phyloP scores from a whole-genome alignment of 768 basidiomycete genomes.

The Pleurotus pulmonarius region DNA sequence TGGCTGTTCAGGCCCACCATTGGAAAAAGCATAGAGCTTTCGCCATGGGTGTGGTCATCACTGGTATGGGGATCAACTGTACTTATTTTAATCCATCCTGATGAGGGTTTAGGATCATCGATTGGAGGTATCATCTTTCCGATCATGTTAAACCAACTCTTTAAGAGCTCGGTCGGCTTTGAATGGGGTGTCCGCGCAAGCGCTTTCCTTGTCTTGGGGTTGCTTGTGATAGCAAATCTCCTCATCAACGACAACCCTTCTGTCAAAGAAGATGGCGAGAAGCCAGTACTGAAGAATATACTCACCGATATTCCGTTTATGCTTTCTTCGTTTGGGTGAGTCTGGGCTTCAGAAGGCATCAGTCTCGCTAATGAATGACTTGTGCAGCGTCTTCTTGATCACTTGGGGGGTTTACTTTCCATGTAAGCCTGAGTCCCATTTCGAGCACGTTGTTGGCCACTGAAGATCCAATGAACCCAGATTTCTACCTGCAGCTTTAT shows the following conservation, averaged over 20 bases:
- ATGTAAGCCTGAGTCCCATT: slow-evolving; percentile 26
- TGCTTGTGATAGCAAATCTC: slow-evolving; percentile 31
- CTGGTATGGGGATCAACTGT: slow-evolving; percentile 5
- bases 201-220: slow-evolving; percentile 23
- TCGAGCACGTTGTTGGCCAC: neutral
- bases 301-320: slow-evolving; percentile 36
- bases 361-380: slow-evolving; percentile 9
- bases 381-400: slow-evolving; percentile 34
- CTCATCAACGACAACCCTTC: slow-evolving; percentile 24
- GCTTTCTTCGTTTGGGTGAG: slow-evolving; percentile 32
- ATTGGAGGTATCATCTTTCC: slow-evolving; percentile 36
- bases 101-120: slow-evolving; percentile 25
- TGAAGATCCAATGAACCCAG: slow-evolving; percentile 19
- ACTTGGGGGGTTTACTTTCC: slow-evolving; percentile 49
- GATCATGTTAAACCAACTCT: slow-evolving; percentile 4
- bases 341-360: neutral
- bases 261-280: slow-evolving; percentile 5
- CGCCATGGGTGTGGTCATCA: slow-evolving; percentile 21
- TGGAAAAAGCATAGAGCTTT: slow-evolving; percentile 29
- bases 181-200: slow-evolving; percentile 30
- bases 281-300: slow-evolving; percentile 21
- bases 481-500: slow-evolving; percentile 55
- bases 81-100: too few species aligned
- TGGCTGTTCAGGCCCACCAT: slow-evolving; percentile 9
- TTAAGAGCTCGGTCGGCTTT: slow-evolving; percentile 24